phyloP scores from a whole-genome alignment of 257 asterid genomes.

The Verbascum thapsus region DNA sequence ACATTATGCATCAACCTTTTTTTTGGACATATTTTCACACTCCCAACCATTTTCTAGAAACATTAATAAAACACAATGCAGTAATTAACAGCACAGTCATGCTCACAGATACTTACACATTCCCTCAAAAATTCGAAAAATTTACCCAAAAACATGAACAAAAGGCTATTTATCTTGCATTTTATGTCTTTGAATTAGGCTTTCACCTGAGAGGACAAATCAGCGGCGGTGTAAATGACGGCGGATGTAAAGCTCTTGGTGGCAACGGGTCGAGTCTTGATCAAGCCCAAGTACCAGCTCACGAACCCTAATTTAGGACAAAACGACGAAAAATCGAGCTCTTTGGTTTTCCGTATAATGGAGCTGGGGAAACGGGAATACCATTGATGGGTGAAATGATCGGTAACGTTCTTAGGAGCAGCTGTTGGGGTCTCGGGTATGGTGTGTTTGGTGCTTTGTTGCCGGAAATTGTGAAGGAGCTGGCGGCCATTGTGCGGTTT shows the following conservation, averaged over 20 bases:
- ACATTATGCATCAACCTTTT: too few relatives aligned
- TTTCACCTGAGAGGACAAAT: conserved; percentile 78
- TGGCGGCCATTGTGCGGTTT: conserved; percentile 18
- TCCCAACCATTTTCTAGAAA: too few relatives aligned
- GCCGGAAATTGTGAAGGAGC: conserved; percentile 20
- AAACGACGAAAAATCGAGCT: conserved; percentile 31
- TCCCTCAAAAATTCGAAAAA: not conserved
- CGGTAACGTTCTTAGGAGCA: conserved; percentile 19
- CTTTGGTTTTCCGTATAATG: conserved; percentile 33
- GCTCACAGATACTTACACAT: too few relatives aligned
- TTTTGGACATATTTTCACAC: too few relatives aligned
- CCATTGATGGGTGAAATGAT: conserved; percentile 21
- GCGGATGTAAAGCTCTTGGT: conserved; percentile 75
- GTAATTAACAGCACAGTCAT: too few relatives aligned
- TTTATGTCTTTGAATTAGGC: not conserved
- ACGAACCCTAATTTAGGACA: conserved; percentile 48
- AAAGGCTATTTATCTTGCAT: too few relatives aligned
- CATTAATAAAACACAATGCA: too few relatives aligned
- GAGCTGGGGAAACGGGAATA: conserved; percentile 44
- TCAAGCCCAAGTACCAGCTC: conserved; percentile 70
- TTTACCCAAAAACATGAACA: not conserved
- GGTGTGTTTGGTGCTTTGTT: conserved; percentile 26
- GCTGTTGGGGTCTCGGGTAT: conserved; percentile 28
- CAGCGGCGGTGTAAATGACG: conserved; percentile 75
- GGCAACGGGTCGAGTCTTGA: conserved; percentile 60